These are phyloP conservation scores for Trichoderma oligosporum DNA, from an alignment of 2,329 filamentous ascomycete species.

Conservation along the genomic window DNA sequence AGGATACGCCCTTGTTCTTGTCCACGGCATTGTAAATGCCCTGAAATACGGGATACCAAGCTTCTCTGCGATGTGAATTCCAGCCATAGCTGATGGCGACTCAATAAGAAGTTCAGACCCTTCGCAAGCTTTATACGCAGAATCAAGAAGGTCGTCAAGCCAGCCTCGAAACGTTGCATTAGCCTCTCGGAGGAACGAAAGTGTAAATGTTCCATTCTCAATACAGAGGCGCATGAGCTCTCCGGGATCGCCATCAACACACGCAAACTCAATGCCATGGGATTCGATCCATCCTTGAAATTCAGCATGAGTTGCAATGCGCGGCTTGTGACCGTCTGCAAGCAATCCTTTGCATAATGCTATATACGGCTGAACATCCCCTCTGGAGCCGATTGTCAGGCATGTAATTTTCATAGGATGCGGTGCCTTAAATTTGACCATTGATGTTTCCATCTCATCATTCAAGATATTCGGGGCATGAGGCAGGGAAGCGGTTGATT, in stretches of 20 bases:
- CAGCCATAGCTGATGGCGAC: constrained; percentile 93
- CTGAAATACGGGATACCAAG: constrained; percentile 92
- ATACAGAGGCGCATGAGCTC: constrained; percentile 96
- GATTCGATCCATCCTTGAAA: constrained; percentile 84
- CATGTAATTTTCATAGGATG: constrained; percentile 81
- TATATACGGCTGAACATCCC: constrained; percentile 97
- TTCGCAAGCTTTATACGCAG: constrained; percentile 79
- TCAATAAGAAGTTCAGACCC: constrained; percentile 88
- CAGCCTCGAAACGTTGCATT: constrained; percentile 87
- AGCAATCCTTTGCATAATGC: constrained; percentile 87
- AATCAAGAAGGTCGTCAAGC: constrained; percentile 82
- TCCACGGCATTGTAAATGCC: constrained; percentile 99
- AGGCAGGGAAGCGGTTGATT: constrained; percentile 41
- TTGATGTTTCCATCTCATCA: constrained; percentile 82
- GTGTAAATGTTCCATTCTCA: constrained; percentile 95
- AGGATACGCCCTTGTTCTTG: constrained; percentile 88
- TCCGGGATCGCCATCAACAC: constrained; percentile 84
- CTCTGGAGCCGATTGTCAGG: constrained; percentile 89
- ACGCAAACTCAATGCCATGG: constrained; percentile 91
- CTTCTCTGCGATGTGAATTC: constrained; percentile 95
- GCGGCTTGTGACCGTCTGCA: constrained; percentile 79
- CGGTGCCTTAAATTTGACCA: constrained; percentile 85
- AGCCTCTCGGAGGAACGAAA: constrained; percentile 83
- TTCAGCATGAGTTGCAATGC: constrained; percentile 88
- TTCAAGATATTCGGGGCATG: constrained; percentile 76